A percentile compares a stretch with the other conserved stretches of the same genome.
These are phyloP conservation scores for Geranium rotundifolium DNA, from an alignment of 345 rosid species.

Conservation along the genomic window DNA sequence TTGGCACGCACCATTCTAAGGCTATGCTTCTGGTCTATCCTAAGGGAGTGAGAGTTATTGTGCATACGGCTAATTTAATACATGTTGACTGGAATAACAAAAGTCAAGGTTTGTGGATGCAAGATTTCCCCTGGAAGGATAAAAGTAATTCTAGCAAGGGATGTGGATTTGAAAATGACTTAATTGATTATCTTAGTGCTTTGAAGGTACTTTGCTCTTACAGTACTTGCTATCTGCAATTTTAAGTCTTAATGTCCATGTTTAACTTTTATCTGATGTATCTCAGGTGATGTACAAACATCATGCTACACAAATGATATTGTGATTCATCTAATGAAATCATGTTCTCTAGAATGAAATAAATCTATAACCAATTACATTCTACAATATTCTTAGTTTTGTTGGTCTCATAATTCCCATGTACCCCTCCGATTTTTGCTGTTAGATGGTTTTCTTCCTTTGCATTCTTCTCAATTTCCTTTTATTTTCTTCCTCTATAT, in stretches of 20 bases:
- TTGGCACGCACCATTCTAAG: constrained; percentile 90
- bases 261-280: no score
- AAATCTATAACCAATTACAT: no score
- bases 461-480: no score
- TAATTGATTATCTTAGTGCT: constrained; percentile 65
- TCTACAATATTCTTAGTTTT: not conserved
- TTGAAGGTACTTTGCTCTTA: constrained; percentile 43
- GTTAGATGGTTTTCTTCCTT: not conserved
- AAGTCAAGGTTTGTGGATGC: constrained; percentile 97
- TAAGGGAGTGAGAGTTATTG: constrained; percentile 65
- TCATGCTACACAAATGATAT: no score
- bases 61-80: constrained; percentile 90
- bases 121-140: constrained; percentile 98
- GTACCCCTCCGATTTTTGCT: not conserved
- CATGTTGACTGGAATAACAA: constrained; percentile 94
- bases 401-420: not conserved
- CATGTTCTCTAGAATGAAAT: not conserved
- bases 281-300: not conserved
- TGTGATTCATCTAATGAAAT: not conserved
- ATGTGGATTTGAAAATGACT: constrained; percentile 73
- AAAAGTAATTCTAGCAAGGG: constrained; percentile 28
- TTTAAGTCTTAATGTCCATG: no score
- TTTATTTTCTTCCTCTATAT: no score
- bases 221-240: not conserved
- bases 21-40: constrained; percentile 86